A percentile compares a stretch with the other conserved stretches of the same genome.
phyloP scores from a whole-genome alignment of 768 basidiomycete genomes.

The Suillus subluteus region DNA sequence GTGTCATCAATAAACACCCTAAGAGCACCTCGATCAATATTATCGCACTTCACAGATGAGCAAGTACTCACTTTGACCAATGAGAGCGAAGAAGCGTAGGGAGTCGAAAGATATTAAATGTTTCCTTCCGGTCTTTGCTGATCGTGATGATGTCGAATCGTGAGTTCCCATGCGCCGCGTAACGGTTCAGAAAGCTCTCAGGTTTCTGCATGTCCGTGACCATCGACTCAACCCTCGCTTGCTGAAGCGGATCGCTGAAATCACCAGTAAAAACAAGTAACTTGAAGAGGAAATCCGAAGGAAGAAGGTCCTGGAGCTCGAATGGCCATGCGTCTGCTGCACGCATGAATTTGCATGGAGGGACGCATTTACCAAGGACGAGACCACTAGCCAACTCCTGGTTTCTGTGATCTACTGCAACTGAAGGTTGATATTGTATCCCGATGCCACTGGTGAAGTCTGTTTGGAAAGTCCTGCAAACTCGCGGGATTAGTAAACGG shows the following conservation, averaged over 20 bases:
- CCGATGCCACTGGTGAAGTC: slow-evolving; percentile 51
- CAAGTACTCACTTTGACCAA: slow-evolving; percentile 44
- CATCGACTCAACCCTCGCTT: slow-evolving; percentile 26
- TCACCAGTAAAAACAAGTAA: slow-evolving; percentile 50
- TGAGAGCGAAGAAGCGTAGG: slow-evolving; percentile 39
- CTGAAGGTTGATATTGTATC: slow-evolving; percentile 50
- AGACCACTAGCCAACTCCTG: slow-evolving; percentile 44
- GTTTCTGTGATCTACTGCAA: slow-evolving; percentile 35
- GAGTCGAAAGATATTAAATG: slow-evolving; percentile 32
- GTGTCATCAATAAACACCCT: slow-evolving; percentile 66
- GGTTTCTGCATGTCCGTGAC: slow-evolving; percentile 31
- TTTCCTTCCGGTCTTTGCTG: slow-evolving; percentile 34
- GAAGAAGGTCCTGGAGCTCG: slow-evolving; percentile 54
- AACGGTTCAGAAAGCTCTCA: slow-evolving; percentile 31
- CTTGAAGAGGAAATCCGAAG: slow-evolving; percentile 52
- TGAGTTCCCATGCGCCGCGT: slow-evolving; percentile 21
- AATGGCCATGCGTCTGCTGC: slow-evolving; percentile 49
- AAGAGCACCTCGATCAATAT: not conserved
- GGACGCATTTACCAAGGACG: slow-evolving; percentile 52
- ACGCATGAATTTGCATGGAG: slow-evolving; percentile 49
- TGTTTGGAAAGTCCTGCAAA: slow-evolving; percentile 44
- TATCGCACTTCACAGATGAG: not conserved
- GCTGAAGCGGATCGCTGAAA: slow-evolving; percentile 26
- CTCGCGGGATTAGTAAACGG: not conserved
- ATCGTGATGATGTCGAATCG: slow-evolving; percentile 37